Evolutionary conservation across 1,284 basidiomycete species (phyloP).

Genomic region (Cystobasidium sp.): DNA sequence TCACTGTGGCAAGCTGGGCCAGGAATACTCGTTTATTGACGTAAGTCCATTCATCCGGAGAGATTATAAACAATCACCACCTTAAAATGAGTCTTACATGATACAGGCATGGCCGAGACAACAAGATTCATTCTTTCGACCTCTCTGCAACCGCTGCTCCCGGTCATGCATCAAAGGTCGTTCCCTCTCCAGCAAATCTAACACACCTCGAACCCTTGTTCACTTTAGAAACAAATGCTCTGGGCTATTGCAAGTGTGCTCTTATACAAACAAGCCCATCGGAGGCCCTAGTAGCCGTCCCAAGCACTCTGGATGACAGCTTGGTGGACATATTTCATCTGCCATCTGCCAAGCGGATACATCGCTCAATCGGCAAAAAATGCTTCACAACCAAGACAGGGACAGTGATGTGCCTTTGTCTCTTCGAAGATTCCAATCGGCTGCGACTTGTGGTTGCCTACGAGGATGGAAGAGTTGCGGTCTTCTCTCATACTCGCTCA

Average conservation of each 20-base stretch:
- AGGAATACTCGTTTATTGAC: constrained; percentile 44
- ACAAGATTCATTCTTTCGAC: constrained; percentile 43
- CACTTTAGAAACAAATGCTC: constrained; percentile 49
- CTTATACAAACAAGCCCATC: constrained; percentile 27
- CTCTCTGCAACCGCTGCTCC: background rate
- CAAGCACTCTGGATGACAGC: constrained; percentile 51
- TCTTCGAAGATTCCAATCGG: constrained; percentile 21
- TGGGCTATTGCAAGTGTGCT: constrained; percentile 50
- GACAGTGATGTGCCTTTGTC: constrained; percentile 49
- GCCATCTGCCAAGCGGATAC: constrained; percentile 43
- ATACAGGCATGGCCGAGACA: constrained; percentile 51
- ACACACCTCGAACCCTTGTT: constrained; percentile 25
- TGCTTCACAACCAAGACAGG: constrained; percentile 48
- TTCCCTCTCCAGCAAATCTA: background rate
- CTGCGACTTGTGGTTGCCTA: constrained; percentile 49
- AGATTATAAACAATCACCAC: background rate
- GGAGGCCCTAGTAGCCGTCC: constrained; percentile 48
- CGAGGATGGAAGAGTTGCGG: constrained; percentile 50
- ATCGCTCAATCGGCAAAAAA: constrained; percentile 48
- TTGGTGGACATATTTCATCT: constrained; percentile 52
- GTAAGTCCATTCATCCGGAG: constrained; percentile 39
- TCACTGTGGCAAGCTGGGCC: constrained; percentile 40
- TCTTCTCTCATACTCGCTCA: constrained; percentile 23
- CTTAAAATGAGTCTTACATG: background rate
- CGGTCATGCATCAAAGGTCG: constrained; percentile 1